These are phyloP conservation scores for Cerrena zonata DNA, from an alignment of 1,284 basidiomycete species.

Conservation along the genomic window DNA sequence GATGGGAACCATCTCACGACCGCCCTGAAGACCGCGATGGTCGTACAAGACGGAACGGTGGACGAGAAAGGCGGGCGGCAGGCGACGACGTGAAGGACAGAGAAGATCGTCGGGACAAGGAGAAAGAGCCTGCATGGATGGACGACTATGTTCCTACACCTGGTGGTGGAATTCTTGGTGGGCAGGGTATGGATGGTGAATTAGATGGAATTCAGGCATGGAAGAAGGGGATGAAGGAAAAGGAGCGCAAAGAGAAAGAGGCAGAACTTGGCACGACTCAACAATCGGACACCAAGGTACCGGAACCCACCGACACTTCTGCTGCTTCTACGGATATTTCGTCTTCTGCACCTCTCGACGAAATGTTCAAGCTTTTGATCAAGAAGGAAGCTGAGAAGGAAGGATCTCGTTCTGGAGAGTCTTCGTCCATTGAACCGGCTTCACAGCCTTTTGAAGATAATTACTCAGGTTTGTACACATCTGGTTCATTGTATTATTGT, in stretches of 20 bases:
- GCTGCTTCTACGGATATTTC: not conserved
- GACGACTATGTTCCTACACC: constrained; percentile 71
- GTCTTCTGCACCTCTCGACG: constrained; percentile 48
- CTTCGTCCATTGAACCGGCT: not conserved
- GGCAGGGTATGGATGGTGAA: constrained; percentile 54
- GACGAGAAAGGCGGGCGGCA: constrained; percentile 50
- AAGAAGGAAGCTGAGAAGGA: constrained; percentile 74
- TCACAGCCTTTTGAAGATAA: not conserved
- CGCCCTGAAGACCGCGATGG: constrained; percentile 43
- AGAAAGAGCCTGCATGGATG: constrained; percentile 89
- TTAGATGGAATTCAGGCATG: constrained; percentile 84
- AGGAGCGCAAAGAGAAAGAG: constrained; percentile 54
- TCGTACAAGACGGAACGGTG: constrained; percentile 50
- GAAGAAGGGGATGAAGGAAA: constrained; percentile 83
- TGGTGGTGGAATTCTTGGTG: constrained; percentile 59
- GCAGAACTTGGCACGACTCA: constrained; percentile 12
- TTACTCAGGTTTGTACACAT: not conserved
- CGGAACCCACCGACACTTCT: not conserved
- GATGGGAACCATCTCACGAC: constrained; percentile 33
- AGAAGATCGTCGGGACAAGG: constrained; percentile 45
- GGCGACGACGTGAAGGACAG: constrained; percentile 53
- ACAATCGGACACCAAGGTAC: constrained; percentile 6
- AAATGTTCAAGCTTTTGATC: constrained; percentile 85
- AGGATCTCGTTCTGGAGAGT: constrained; percentile 14
- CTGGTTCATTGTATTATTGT: not conserved